Evolutionary conservation across 345 rosid species (phyloP).

Genomic region (Salix dunnii): DNA sequence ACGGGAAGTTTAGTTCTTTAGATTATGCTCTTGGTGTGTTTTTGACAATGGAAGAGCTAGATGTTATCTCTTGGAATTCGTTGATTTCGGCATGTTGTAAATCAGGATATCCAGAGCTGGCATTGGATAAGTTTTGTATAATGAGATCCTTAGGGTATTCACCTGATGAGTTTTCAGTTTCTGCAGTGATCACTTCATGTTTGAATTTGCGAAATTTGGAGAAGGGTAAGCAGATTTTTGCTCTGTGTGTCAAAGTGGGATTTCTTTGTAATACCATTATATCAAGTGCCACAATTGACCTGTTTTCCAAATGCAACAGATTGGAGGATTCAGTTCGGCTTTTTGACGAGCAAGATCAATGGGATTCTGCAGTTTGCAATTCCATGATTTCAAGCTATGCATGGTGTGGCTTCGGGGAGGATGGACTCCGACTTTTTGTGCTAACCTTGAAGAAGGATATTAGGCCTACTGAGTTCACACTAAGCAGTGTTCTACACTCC

Average conservation of each 20-base stretch:
- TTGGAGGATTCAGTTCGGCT: conserved; percentile 60
- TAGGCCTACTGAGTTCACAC: conserved; percentile 53
- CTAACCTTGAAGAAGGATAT: conserved; percentile 38
- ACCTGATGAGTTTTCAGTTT: conserved; percentile 54
- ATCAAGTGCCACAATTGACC: conserved; percentile 64
- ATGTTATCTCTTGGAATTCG: conserved; percentile 70
- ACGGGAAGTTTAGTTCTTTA: conserved; percentile 49
- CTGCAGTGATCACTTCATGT: conserved; percentile 45
- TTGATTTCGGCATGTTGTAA: conserved; percentile 46
- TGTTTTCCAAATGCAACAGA: conserved; percentile 81
- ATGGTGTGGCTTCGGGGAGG: conserved; percentile 48
- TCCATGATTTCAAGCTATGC: conserved; percentile 63
- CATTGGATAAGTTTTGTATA: conserved; percentile 40
- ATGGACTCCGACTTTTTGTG: conserved; percentile 42
- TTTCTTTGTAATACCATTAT: conserved; percentile 60
- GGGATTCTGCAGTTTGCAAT: conserved; percentile 53
- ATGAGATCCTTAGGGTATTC: conserved; percentile 46
- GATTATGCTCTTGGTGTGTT: conserved; percentile 52
- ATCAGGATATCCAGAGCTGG: conserved; percentile 43
- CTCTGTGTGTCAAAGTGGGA: conserved; percentile 60
- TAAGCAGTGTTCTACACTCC: conserved; percentile 54
- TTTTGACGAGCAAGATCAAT: conserved; percentile 41
- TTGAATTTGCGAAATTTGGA: conserved; percentile 43
- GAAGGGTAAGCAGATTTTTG: conserved; percentile 67
- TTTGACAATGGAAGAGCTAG: conserved; percentile 45